Base-by-base conservation (phyloP, 805 yeast species). In the Candida tibetensis region DNA sequence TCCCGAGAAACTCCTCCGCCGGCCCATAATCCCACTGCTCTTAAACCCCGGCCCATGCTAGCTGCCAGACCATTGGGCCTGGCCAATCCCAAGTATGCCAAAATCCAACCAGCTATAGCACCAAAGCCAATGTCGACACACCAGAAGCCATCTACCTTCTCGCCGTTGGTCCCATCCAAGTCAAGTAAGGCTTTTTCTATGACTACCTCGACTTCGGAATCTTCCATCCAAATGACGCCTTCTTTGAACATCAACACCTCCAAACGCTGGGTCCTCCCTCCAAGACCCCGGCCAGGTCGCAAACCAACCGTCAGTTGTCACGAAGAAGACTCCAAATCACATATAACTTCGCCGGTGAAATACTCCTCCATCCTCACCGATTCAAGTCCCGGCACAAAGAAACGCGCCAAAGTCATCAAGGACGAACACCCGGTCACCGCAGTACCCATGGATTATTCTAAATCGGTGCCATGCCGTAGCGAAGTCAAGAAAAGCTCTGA, bases 231-330 rank as follows among this genome's bases (percentile, higher is more conserved):
- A 13, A 39, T 41, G 22, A 49, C 48, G 17, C 28, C 42, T 15
- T 45, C 53, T 5, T 51, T 55, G 28, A 60, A 60, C 35, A 60
- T 66, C 34, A 67, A 68, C 44, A 64, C 70, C 5, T 59, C 62
- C 38, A 62, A 62, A 30, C 52, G 59, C 40, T 69, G 73, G 71
- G 64, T 64, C 12, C 46, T 65, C 27, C 71, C 71, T 5, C 70
- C 71, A 1, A 45, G 70, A 33, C 71, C 71, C 3, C 50, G 71
- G 14, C 70, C 71, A 3, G 73, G 73, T 9, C 47, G 74, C 22
- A 68, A 64, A 38, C 71, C 72, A 2, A 53, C 49, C 5, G 34
- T 40, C 13, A 40, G 28, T 28, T 6, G 5, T 10, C 32, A 34
- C 17, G 37, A 34, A 13, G 37, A 34, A n/a, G n/a, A n/a, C n/a